Conservation (phyloP, 1,139 yeast species). For the Pichia sp. region DNA sequence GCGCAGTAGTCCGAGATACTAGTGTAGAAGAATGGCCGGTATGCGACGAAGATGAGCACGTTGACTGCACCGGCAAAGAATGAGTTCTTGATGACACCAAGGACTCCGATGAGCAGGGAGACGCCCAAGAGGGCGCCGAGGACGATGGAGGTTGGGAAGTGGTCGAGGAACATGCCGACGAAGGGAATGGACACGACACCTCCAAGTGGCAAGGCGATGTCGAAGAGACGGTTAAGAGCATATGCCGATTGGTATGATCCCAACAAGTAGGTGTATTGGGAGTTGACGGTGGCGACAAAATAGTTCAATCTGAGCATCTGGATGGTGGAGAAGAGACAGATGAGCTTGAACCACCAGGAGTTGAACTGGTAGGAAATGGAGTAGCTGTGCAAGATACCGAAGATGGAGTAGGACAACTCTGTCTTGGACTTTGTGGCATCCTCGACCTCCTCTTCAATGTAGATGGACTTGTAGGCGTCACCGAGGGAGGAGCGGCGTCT, state of each 20-base stretch:
- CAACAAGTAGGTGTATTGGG: conserved; percentile 51
- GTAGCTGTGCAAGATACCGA: conserved; percentile 55
- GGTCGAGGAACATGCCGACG: conserved; percentile 53
- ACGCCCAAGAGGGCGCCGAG: conserved; percentile 41
- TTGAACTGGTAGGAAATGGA: conserved; percentile 46
- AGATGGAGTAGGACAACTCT: conserved; percentile 44
- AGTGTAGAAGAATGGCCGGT: conserved; percentile 63
- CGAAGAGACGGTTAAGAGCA: conserved; percentile 51
- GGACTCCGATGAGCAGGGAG: conserved; percentile 45
- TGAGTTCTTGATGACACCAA: conserved; percentile 32
- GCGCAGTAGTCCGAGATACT: conserved; percentile 61
- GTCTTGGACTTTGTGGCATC: conserved; percentile 27
- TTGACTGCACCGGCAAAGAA: conserved; percentile 40
- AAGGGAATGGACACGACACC: conserved; percentile 57
- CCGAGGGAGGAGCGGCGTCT: conserved; percentile 34
- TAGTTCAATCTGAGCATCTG: conserved; percentile 62
- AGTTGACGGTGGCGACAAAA: conserved; percentile 56
- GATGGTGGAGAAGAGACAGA: conserved; percentile 53
- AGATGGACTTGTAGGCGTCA: conserved; percentile 34
- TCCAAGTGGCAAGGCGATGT: conserved; percentile 57
- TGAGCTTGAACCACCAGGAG: conserved; percentile 51
- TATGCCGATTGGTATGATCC: conserved; percentile 42
- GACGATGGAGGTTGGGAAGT: conserved; percentile 46
- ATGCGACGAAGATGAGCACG: conserved; percentile 47
- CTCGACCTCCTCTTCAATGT: conserved; percentile 33